These are phyloP conservation scores for Pseudocercospora eumusae DNA, from an alignment of 2,329 filamentous ascomycete species.

Conservation along the genomic window DNA sequence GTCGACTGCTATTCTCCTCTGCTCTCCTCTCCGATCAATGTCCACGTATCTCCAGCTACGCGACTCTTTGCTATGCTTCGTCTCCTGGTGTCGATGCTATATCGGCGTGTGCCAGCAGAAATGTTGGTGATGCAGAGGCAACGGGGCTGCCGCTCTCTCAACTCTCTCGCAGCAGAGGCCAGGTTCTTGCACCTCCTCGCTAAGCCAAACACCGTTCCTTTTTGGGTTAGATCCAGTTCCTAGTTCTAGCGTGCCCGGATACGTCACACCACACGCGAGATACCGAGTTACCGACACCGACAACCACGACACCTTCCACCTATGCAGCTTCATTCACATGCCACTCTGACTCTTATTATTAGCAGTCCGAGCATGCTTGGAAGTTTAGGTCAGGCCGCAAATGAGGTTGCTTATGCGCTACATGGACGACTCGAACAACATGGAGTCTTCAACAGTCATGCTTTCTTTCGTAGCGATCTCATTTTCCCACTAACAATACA, in stretches of 20 bases:
- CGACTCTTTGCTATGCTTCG: not conserved
- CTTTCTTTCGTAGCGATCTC: slow-evolving; percentile 42
- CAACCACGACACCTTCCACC: not conserved
- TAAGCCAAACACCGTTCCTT: not conserved
- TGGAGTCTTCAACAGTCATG: slow-evolving; percentile 35
- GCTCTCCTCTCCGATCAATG: not conserved
- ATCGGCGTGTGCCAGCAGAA: not conserved
- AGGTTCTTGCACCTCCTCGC: not conserved
- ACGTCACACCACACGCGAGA: too few species aligned
- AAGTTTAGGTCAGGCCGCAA: too few species aligned
- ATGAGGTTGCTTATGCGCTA: too few species aligned
- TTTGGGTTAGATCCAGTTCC: too few species aligned
- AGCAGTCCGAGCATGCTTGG: too few species aligned
- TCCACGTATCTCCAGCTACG: not conserved
- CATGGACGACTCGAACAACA: too few species aligned
- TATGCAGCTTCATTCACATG: not conserved
- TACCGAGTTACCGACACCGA: too few species aligned
- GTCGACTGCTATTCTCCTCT: not conserved
- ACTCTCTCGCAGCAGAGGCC: not conserved
- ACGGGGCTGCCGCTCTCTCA: not conserved
- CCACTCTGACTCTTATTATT: not conserved
- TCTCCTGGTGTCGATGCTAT: not conserved
- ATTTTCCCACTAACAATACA: slow-evolving; percentile 78
- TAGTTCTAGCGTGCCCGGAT: not conserved
- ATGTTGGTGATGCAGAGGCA: not conserved